Evolutionary conservation across 805 yeast species (phyloP), one percentile per base, ranked within the genome.

Genomic region (Kluyveromyces dobzhanskii): DNA sequence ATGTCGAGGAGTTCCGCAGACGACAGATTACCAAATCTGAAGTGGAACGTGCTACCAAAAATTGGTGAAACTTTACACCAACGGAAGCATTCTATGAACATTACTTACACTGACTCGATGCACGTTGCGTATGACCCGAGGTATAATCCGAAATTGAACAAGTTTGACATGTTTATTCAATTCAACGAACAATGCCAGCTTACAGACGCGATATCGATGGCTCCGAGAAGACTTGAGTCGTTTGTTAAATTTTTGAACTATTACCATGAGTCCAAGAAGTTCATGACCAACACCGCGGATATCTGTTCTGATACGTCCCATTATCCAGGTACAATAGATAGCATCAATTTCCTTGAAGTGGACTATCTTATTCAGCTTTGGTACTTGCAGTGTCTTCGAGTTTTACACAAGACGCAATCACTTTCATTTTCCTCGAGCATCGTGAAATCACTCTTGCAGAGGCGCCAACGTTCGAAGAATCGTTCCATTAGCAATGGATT

Each of bases 91-190:
- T 50, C 53, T 27, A 48, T 49, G 38, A 53, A 52, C 31, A 37
- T 49, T 7, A 50, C 50, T 3, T 24, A 5, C 18, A 40, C 40
- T 16, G 42, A 52, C 11, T 44, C 47, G 14, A 44, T 45, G 25
- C 54, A 54, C 44, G 59, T 56, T 2, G 54, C 48, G 30, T 57
- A 57, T 41, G 50, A 51, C 13, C 55, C 59, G 7, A 40, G 41
- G 3, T 50, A 48, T 40, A 57, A 57, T 28, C 45, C 48, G 13
- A 41, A 43, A 11, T 51, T 56, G 16, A 43, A 44, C 4, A 37
- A 44, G 23, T 44, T 57, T 45, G 54, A 54, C 32, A 39, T 54
- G 8, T 57, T 57, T 18, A 38, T 48, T 17, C 44, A 49, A 8
- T 55, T 56, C 38, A 57, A 57, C 37, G 34, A 37, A 27, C 51